These are phyloP conservation scores for Aureobasidium uvarum DNA, from an alignment of 2,329 filamentous ascomycete genomes.

Conservation along the genomic window DNA sequence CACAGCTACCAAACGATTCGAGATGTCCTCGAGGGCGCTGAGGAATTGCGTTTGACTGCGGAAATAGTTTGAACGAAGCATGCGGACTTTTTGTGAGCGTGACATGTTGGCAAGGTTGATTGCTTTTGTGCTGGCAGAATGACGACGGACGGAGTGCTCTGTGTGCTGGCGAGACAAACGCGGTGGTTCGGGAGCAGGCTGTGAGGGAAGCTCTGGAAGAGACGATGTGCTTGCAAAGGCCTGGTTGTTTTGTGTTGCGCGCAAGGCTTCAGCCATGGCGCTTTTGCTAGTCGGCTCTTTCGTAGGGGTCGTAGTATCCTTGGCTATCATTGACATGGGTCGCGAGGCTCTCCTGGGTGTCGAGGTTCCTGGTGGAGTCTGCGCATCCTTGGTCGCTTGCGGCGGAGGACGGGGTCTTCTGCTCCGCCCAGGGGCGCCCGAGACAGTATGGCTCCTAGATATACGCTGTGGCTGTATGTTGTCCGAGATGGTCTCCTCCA, in stretches of 20 bases:
- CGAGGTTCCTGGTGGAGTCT: neutral
- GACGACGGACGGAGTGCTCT: slow-evolving; percentile 45
- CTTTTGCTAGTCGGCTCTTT: neutral
- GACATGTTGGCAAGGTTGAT: slow-evolving; percentile 63
- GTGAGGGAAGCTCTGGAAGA: slow-evolving; percentile 35
- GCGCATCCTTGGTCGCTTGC: slow-evolving; percentile 27
- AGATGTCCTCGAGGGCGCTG: slow-evolving; percentile 77
- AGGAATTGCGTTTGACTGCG: slow-evolving; percentile 77
- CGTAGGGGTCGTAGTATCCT: neutral
- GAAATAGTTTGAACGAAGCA: slow-evolving; percentile 79
- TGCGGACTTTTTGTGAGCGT: slow-evolving; percentile 64
- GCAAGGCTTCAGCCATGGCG: slow-evolving; percentile 32
- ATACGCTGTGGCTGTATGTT: slow-evolving; percentile 57
- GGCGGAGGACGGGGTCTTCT: slow-evolving; percentile 44
- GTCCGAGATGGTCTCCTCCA: slow-evolving; percentile 62
- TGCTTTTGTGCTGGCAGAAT: slow-evolving; percentile 58
- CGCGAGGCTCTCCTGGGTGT: slow-evolving; percentile 14
- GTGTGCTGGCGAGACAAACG: slow-evolving; percentile 36
- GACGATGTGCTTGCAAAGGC: slow-evolving; percentile 38
- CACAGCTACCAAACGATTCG: slow-evolving; percentile 77
- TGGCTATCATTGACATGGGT: slow-evolving; percentile 11
- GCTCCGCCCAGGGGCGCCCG: slow-evolving; percentile 43
- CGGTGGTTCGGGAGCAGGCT: slow-evolving; percentile 26
- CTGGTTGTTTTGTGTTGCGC: slow-evolving; percentile 34
- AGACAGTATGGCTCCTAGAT: slow-evolving; percentile 68